Evolutionary conservation across 2,329 filamentous ascomycete genomes (phyloP).

Genomic region (Gaeumannomyces tritici): DNA sequence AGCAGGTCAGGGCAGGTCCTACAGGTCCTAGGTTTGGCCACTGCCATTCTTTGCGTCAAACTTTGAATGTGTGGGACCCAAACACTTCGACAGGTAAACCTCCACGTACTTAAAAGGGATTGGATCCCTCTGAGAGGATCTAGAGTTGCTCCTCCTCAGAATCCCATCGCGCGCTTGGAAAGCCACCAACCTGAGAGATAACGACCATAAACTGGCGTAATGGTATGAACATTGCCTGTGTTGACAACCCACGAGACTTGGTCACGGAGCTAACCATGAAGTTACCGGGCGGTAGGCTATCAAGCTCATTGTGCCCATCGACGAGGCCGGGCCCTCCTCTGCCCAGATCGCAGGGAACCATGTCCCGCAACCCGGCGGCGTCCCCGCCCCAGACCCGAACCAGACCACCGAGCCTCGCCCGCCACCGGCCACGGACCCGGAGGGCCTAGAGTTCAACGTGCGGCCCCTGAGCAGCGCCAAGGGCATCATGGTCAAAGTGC

Average conservation of each 20-base stretch:
- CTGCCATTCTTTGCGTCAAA: neutral
- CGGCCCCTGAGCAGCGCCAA: slow-evolving; percentile 19
- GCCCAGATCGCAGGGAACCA: too few species aligned
- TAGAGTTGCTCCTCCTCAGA: neutral
- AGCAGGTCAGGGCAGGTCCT: neutral
- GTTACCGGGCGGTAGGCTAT: neutral
- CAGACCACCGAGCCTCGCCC: neutral
- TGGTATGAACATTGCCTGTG: neutral
- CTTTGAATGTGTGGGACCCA: too few species aligned
- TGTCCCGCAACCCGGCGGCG: neutral
- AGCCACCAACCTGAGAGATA: neutral
- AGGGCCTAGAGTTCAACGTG: slow-evolving; percentile 14
- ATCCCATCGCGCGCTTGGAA: neutral
- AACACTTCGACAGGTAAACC: too few species aligned
- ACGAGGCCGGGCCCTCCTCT: neutral
- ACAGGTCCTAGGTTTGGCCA: neutral
- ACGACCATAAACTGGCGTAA: neutral
- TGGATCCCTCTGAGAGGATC: too few species aligned
- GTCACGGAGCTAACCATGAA: neutral
- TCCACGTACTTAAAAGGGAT: too few species aligned
- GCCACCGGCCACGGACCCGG: neutral
- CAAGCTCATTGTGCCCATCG: neutral
- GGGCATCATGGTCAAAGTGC: slow-evolving; percentile 35
- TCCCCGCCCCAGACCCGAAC: too few species aligned
- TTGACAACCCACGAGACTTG: neutral